A percentile compares a stretch with the other conserved stretches of the same genome.
phyloP scores from a whole-genome alignment of 805 yeast species.

The Teunomyces barrocoloradensis region DNA sequence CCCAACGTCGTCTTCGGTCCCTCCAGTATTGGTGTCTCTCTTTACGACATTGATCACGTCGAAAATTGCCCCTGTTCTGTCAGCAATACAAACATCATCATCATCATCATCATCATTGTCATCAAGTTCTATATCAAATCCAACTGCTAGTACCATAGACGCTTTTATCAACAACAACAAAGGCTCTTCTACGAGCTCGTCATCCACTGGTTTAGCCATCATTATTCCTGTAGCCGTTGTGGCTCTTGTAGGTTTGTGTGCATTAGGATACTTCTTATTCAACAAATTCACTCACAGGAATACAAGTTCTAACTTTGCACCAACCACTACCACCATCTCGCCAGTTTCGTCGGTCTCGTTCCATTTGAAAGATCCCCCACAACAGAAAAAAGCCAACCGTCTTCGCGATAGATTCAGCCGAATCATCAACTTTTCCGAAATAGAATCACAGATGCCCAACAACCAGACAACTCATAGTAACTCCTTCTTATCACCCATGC shows the following conservation, averaged over 20 bases:
- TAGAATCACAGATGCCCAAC: conserved; percentile 2
- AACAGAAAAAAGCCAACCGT: conserved; percentile 14
- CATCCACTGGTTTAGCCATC: conserved; percentile 20
- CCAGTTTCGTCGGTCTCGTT: neutral
- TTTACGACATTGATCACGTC: neutral
- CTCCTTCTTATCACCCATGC: conserved; percentile 25
- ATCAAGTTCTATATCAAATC: neutral
- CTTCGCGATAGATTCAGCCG: conserved; percentile 23
- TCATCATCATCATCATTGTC: neutral
- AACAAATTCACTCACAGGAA: conserved; percentile 4
- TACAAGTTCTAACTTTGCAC: too few relatives aligned
- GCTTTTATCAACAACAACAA: neutral
- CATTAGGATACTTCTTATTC: conserved; percentile 7
- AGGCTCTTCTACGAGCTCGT: neutral
- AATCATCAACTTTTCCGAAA: conserved; percentile 20
- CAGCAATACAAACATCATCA: neutral
- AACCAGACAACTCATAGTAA: neutral
- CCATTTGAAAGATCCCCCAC: neutral
- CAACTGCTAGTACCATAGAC: neutral
- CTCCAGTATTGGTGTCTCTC: neutral
- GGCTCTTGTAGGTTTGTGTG: conserved; percentile 5
- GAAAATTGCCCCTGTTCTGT: neutral
- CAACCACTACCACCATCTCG: neutral
- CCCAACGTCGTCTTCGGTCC: conserved; percentile 1
- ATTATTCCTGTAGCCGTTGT: conserved; percentile 23